phyloP scores from a whole-genome alignment of 768 basidiomycete genomes.

The Amanita rimosa region DNA sequence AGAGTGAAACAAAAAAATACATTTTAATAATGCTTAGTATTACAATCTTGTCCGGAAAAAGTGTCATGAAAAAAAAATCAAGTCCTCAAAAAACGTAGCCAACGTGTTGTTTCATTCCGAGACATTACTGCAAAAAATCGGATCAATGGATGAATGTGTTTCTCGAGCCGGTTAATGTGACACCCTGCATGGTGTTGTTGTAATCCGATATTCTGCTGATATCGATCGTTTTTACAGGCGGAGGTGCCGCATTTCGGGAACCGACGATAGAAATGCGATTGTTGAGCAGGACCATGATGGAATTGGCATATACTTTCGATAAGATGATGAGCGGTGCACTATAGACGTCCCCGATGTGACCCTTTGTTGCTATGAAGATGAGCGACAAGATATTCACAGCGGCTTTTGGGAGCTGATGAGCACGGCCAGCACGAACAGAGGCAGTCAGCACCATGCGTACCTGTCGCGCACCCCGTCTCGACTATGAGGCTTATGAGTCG shows the following conservation, averaged over 20 bases:
- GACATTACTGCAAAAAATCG: too few species aligned
- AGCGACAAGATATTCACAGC: constrained; percentile 18
- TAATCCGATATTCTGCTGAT: neutral
- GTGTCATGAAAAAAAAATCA: too few species aligned
- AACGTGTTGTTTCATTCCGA: too few species aligned
- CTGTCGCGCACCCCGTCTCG: constrained; percentile 24
- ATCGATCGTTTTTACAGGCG: neutral
- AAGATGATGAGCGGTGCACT: constrained; percentile 22
- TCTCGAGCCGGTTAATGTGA: neutral
- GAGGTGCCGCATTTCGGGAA: neutral
- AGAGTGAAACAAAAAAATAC: too few species aligned
- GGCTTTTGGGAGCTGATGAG: constrained; percentile 10
- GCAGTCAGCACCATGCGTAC: constrained; percentile 7
- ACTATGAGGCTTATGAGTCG: constrained; percentile 21
- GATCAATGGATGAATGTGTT: neutral
- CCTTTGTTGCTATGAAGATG: constrained; percentile 17
- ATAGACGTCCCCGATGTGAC: constrained; percentile 15
- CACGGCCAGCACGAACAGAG: neutral
- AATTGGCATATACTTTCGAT: constrained; percentile 23
- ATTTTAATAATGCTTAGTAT: too few species aligned
- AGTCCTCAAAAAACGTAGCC: too few species aligned
- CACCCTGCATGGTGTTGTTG: neutral
- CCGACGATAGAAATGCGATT: constrained; percentile 18
- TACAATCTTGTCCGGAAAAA: too few species aligned
- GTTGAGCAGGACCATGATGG: constrained; percentile 22